These are phyloP conservation scores for Alternaria angustiovoidea DNA, from an alignment of 2,329 filamentous ascomycete genomes.

Conservation along the genomic window DNA sequence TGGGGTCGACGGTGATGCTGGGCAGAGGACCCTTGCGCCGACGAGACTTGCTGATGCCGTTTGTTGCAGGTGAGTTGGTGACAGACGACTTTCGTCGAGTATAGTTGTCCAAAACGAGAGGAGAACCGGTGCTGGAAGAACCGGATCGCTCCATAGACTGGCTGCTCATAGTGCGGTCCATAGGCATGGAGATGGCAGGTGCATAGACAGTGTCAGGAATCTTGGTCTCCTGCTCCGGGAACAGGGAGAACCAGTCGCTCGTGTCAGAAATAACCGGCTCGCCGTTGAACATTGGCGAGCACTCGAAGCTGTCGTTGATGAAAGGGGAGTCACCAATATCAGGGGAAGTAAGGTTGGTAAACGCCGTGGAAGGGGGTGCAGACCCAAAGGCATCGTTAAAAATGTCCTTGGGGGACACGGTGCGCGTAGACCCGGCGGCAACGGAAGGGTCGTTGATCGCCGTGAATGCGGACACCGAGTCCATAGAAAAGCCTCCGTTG, in stretches of 20 bases:
- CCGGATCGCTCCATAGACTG: constrained; percentile 48
- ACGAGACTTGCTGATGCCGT: constrained; percentile 73
- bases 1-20: constrained; percentile 77
- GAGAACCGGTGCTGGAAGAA: constrained; percentile 48
- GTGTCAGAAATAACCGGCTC: constrained; percentile 64
- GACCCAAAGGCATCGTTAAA: constrained; percentile 75
- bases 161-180: constrained; percentile 54
- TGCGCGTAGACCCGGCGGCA: constrained; percentile 56
- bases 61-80: constrained; percentile 63
- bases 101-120: constrained; percentile 46
- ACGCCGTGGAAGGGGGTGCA: constrained; percentile 80
- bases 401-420: constrained; percentile 85
- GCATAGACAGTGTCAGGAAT: constrained; percentile 32
- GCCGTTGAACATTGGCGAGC: constrained; percentile 77
- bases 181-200: constrained; percentile 39
- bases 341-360: constrained; percentile 86
- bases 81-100: constrained; percentile 53
- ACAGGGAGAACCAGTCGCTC: constrained; percentile 75
- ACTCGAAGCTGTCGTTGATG: constrained; percentile 73
- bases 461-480: constrained; percentile 51
- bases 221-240: constrained; percentile 62
- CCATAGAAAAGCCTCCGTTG: constrained; percentile 40
- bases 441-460: constrained; percentile 56
- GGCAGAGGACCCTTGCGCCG: constrained; percentile 83
- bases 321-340: constrained; percentile 79